Evolutionary conservation across 2,329 filamentous ascomycete species (phyloP).

Genomic region (Cryphonectria nitschkei): DNA sequence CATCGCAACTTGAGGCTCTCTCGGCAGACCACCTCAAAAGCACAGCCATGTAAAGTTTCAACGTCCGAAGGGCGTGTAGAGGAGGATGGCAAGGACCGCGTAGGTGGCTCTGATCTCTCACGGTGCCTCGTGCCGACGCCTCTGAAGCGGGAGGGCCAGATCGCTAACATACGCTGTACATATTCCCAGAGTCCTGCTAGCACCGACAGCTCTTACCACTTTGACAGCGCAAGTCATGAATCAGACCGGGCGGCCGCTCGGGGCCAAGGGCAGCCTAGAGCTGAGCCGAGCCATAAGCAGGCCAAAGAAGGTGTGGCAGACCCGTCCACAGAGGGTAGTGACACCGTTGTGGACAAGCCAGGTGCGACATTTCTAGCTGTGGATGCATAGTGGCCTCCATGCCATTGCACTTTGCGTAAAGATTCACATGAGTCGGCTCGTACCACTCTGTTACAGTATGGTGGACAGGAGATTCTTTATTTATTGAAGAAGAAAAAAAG

Average conservation of each 20-base stretch:
- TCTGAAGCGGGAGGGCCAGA: background rate
- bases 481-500: background rate
- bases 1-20: constrained; percentile 8
- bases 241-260: background rate
- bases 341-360: background rate
- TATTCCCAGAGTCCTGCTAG: background rate
- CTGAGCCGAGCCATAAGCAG: background rate
- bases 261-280: background rate
- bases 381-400: background rate
- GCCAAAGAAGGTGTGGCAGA: background rate
- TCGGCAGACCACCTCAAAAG: background rate
- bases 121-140: background rate
- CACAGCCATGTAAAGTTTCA: background rate
- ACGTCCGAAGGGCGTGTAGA: background rate
- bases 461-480: background rate
- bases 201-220: background rate
- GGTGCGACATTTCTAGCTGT: background rate
- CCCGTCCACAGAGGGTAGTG: background rate
- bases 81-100: background rate
- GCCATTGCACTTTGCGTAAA: background rate
- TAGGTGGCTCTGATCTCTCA: background rate
- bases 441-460: background rate
- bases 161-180: background rate
- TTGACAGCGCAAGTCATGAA: background rate
- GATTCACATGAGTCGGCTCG: background rate